Evolutionary conservation across 768 basidiomycete genomes (phyloP), one percentile per base, ranked within the genome.

Genomic region (Cubamyces sp.): DNA sequence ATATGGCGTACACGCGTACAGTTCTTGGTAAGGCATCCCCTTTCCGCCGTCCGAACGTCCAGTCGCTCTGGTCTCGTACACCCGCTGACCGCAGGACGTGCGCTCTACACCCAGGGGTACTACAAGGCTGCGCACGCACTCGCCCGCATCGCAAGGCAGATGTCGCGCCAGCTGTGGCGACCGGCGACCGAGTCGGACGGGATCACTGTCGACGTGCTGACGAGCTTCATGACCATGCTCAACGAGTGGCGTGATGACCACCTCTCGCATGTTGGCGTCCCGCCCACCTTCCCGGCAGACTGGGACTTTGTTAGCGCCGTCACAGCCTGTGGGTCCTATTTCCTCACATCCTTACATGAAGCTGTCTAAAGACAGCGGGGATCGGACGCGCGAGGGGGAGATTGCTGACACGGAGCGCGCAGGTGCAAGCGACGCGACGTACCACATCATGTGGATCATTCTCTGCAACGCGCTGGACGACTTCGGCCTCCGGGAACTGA

Each of bases 231-330:
- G 14, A 74, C 78, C 18, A 76, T 82, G 12, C 82, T 93, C 23
- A 76, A 78, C 54, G 79, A 84, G 48, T 96, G 94, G 94, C 81
- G 90, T 62, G 87, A 90, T 30, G 78, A 87, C 40, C 88, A 89
- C 69, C 81, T 97, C 39, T 81, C 81, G 43, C 80, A 82, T 48
- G 92, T 96, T 28, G 94, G 95, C 25, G 94, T 96, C 41, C 94
- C 95, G 11, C 85, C 83, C 56, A 89, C 91, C 71, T 91, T 93
- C 73, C 87, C 88, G 57, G 84, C 85, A 1, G 85, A 88, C 62
- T 96, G 95, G 94, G 93, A 97, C 69, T 98, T 96, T 68, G 86
- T 95, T 47, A 81, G 82, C 21, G 87, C 86, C n/a, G 84, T 88
- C 23, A 83, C 83, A 12, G 84, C 85, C 12, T 87, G 86, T 83